Evolutionary conservation across 768 basidiomycete genomes (phyloP), one percentile per base, ranked within the genome.

Genomic region (Coprinellus aureogranulatus): DNA sequence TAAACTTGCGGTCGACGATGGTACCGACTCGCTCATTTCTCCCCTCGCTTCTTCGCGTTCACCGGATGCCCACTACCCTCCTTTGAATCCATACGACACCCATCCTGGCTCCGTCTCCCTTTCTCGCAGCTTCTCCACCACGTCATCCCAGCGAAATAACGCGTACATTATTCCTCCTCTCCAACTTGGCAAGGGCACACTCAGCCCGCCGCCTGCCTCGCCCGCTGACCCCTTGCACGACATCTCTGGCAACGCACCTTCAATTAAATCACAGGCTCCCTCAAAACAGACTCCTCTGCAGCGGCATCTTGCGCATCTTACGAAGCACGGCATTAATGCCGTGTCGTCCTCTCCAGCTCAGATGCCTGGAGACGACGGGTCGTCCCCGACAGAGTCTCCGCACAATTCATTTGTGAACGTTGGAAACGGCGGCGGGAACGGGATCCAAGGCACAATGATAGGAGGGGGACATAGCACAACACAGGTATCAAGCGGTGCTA

Each of bases 271-370:
- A 34, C 34, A 34, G 34, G 8, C 34, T 63, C 59, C 53, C 47
- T 62, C 70, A 53, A 86, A 86, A 61, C 86, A 86, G 63, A 92
- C 92, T 0, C 88, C 88, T 2, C 75, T 94, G 20, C 90, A 92
- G 62, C 80, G 88, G 18, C 88, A 92, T 60, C 79, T 93, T 0
- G 92, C 90, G 4, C 87, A 92, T 61, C 78, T 94, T 5, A 84
- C 91, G 18, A 81, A 89, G 26, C 89, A 93, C 65, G 92, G 92
- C 10, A 88, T 94, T 70, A 87, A 85, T 45, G 90, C 88, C 1
- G 86, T 94, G 4, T 81, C 90, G 26, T 90, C 88, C 1, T 88
- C 88, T 6, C 90, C 89, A 37, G 84, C 83, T 3, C 90, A 90
- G 44, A 73, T 72, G 37, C 75, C 74, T 4, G 82, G 78, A 1